Evolutionary conservation across 495 filamentous ascomycete species (phyloP), one percentile per base, ranked within the genome.

Genomic region (Neurospora africana): DNA sequence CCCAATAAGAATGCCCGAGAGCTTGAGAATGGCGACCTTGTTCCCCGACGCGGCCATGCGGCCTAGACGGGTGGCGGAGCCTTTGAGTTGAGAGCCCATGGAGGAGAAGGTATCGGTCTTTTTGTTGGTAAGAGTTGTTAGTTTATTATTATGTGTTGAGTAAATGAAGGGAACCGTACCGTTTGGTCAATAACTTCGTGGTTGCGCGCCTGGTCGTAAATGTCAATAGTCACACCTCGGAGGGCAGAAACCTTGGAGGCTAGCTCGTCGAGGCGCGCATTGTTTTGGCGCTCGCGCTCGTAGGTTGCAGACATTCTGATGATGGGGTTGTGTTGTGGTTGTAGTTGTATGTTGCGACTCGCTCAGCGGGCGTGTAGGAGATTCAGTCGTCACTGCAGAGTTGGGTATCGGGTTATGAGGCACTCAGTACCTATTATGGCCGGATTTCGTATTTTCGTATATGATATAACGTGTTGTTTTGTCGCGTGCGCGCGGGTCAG

Each of bases 181-280:
- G 92, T 93, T 76, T 88, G 87, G 80, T 98, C 93, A 72, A 99
- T 92, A 36, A 95, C 86, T 69, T 91, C 88, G 77, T 97, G 94
- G 76, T 91, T 88, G 44, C 92, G 87, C 44, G 95, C 95, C 78
- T 94, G 92, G 83, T 98, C 94, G 83, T 98, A 97, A 79, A 99
- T 99, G 83, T 98, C 93, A 61, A 98, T 89, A n/a, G 95, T 99
- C n/a, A 99, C 93, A 75, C 90, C 90, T 77, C 94, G 94, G 69
- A 99, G 87, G 40, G 93, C 93, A 61, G 92, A 92, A 38, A 98
- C 93, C 81, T 99, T 99, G 35, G 87, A 86, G 19, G 92, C 90
- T 30, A 99, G 91, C 77, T 96, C 94, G 76, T 93, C 90, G 69
- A 99, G 91, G 79, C 95, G 94, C 77, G 92, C 90, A 83, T 97